These are phyloP conservation scores for Eimeria acervulina DNA, from an alignment of 169 alveolate species.

Conservation along the genomic window DNA sequence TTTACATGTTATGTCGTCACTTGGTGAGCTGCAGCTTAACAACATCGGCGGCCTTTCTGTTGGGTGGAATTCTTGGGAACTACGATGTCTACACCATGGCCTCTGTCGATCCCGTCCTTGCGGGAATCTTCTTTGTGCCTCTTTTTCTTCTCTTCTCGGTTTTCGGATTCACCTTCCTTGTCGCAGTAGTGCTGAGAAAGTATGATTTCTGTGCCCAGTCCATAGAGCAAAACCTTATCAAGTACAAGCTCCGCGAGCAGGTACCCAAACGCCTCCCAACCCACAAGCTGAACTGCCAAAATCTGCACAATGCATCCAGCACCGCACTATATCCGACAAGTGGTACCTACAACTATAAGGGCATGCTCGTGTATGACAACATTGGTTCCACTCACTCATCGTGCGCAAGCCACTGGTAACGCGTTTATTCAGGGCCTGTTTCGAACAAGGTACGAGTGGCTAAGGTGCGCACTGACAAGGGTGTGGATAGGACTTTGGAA, in stretches of 20 bases:
- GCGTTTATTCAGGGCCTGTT: conserved; percentile 20
- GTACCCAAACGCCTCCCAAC: not conserved
- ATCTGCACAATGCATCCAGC: not conserved
- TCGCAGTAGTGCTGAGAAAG: conserved; percentile 60
- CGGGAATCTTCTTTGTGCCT: conserved; percentile 58
- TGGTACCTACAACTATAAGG: not conserved
- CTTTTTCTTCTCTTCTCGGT: conserved; percentile 70
- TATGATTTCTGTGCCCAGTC: conserved; percentile 68
- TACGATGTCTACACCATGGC: conserved; percentile 55
- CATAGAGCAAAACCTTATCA: conserved; percentile 30
- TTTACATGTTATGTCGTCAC: not conserved
- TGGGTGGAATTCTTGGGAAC: conserved; percentile 73
- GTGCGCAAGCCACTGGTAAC: not conserved
- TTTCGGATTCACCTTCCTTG: conserved; percentile 43
- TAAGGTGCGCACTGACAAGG: not conserved
- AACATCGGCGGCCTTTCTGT: conserved; percentile 64
- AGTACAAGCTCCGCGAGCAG: conserved; percentile 53
- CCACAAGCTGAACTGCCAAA: not conserved
- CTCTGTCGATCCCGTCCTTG: conserved; percentile 9
- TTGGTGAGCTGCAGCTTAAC: conserved; percentile 42
- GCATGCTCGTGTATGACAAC: not conserved
- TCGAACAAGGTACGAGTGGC: conserved; percentile 61
- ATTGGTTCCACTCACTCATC: not conserved
- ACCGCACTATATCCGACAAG: not conserved
- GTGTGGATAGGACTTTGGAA: conserved; percentile 28